Conservation (phyloP, 2,329 filamentous ascomycete species). For the Myriosclerotinia curreyana region DNA sequence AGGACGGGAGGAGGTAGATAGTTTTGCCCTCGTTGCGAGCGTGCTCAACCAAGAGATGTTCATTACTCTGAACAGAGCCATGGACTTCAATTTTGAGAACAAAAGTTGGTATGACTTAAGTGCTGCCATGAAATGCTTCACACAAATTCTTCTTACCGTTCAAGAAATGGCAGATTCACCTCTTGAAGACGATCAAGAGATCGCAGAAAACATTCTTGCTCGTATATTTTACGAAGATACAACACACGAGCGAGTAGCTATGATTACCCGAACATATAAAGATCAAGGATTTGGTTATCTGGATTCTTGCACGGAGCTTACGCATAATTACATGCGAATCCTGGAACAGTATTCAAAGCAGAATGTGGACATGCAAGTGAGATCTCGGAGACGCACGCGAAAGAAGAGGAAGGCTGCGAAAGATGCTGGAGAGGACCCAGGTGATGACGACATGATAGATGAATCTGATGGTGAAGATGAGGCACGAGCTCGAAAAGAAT, state of each 20-base stretch:
- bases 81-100: slow-evolving; percentile 74
- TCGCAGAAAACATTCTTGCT: slow-evolving; percentile 93
- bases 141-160: slow-evolving; percentile 86
- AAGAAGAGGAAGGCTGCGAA: slow-evolving; percentile 68
- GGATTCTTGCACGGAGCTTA: slow-evolving; percentile 84
- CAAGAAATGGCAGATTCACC: slow-evolving; percentile 86
- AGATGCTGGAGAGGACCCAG: slow-evolving; percentile 43
- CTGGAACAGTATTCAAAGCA: slow-evolving; percentile 92
- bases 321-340: slow-evolving; percentile 88
- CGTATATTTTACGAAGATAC: slow-evolving; percentile 98
- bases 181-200: slow-evolving; percentile 92
- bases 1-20: slow-evolving; percentile 58
- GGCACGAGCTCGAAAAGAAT: slow-evolving; percentile 64
- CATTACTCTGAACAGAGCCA: slow-evolving; percentile 77
- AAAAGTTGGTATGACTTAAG: slow-evolving; percentile 87
- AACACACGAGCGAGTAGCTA: slow-evolving; percentile 82
- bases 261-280: slow-evolving; percentile 81
- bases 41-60: slow-evolving; percentile 96
- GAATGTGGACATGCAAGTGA: slow-evolving; percentile 89
- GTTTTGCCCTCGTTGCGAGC: slow-evolving; percentile 81
- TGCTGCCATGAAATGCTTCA: slow-evolving; percentile 89
- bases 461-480: slow-evolving; percentile 75
- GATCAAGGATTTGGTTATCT: slow-evolving; percentile 92
- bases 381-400: slow-evolving; percentile 70
- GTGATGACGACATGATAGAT: slow-evolving; percentile 51